phyloP scores from a whole-genome alignment of 139 green algal genomes.

The Chlorokybus atmophyticus region DNA sequence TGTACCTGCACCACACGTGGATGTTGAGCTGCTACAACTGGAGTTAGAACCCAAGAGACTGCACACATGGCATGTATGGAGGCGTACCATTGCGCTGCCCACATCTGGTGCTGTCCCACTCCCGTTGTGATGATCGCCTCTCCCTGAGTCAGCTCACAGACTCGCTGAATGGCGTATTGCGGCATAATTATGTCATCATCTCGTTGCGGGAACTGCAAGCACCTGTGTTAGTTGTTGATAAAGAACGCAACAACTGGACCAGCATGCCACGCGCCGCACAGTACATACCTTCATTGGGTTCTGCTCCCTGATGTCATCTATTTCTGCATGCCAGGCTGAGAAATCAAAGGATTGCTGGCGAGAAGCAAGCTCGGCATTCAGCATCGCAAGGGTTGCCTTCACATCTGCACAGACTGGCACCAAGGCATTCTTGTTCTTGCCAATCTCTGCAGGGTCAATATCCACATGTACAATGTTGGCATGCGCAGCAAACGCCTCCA shows the following conservation, averaged over 20 bases:
- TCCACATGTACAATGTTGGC: conserved; percentile 95
- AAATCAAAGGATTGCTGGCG: conserved; percentile 27
- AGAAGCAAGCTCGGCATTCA: conserved; percentile 42
- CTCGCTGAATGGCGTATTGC: conserved; percentile 79
- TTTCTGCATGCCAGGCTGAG: conserved; percentile 43
- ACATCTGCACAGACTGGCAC: conserved; percentile 72
- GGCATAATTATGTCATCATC: conserved; percentile 85
- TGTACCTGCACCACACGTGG: too few species aligned
- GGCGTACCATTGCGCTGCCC: conserved; percentile 84
- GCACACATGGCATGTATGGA: too few species aligned
- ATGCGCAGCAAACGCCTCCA: conserved; percentile 82
- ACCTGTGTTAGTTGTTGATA: too few species aligned
- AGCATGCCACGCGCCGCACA: too few species aligned
- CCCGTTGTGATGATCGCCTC: conserved; percentile 93
- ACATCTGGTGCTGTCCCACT: conserved; percentile 99
- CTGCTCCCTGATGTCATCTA: conserved; percentile 51
- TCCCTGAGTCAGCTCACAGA: conserved; percentile 86
- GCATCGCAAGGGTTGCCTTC: conserved; percentile 29
- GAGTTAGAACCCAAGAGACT: too few species aligned
- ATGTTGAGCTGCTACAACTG: too few species aligned
- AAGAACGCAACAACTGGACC: too few species aligned
- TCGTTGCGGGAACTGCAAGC: too few species aligned
- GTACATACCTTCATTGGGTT: conserved; percentile 60
- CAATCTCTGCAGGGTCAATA: conserved; percentile 95
- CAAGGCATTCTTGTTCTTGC: conserved; percentile 97